These are phyloP conservation scores for Zymoseptoria ardabiliae DNA, from an alignment of 2,329 filamentous ascomycete species.

Conservation along the genomic window DNA sequence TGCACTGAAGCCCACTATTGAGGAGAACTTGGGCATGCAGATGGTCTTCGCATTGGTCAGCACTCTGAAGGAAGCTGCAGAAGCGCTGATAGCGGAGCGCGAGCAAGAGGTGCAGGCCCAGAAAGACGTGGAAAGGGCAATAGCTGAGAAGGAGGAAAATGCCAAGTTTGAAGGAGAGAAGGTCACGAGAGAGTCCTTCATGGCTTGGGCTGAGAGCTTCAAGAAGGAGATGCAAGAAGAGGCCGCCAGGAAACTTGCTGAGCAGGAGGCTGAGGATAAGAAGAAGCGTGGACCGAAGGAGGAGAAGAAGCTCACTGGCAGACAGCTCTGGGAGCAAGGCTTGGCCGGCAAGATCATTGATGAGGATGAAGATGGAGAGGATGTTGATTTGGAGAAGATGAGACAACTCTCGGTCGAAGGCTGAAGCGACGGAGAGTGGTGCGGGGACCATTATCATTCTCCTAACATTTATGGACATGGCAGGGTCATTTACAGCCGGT, in stretches of 20 bases:
- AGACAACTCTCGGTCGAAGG: conserved; percentile 61
- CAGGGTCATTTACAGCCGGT: not conserved
- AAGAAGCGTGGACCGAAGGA: conserved; percentile 52
- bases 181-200: conserved; percentile 80
- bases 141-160: conserved; percentile 84
- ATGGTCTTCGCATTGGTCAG: conserved; percentile 94
- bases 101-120: conserved; percentile 53
- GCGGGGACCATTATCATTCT: not conserved
- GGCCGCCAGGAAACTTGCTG: conserved; percentile 47
- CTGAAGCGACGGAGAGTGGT: conserved; percentile 10
- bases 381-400: conserved; percentile 53
- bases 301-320: conserved; percentile 70
- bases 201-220: conserved; percentile 75
- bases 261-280: conserved; percentile 64
- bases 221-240: conserved; percentile 71
- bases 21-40: conserved; percentile 92
- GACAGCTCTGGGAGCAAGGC: conserved; percentile 44
- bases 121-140: conserved; percentile 48
- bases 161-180: conserved; percentile 88
- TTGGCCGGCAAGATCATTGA: conserved; percentile 55
- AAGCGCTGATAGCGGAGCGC: conserved; percentile 70
- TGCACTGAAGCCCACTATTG: conserved; percentile 64
- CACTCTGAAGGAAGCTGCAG: conserved; percentile 82
- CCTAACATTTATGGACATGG: not conserved
- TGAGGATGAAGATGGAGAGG: conserved; percentile 59